Evolutionary conservation across 73 alveolate genomes (phyloP), one percentile per base, ranked within the genome.

Genomic region (Stentor roeselii): DNA sequence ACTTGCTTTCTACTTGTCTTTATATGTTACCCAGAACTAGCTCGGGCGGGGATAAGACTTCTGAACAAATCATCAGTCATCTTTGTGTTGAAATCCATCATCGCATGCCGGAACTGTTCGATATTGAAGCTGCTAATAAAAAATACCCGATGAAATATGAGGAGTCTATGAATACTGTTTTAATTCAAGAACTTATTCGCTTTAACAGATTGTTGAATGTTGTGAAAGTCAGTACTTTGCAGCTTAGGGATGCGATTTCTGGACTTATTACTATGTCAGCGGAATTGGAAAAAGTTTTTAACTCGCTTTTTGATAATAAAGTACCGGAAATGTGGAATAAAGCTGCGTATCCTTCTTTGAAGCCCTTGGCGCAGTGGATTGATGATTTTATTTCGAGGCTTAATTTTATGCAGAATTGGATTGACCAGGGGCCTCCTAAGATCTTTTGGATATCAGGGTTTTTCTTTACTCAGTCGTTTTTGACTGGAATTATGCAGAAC

Each of bases 401-500:
- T 84, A 92, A 96, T 87, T 98, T 98, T 91, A 94, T 98, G 96
- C 93, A 98, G 75, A 91, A 95, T 14, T 98, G 99, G 99, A 86
- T 96, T 74, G 97, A 96, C 82, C 94, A 98, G 60, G 99, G 99
- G 2, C 98, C 99, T 6, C 99, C 99, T 58, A 90, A 97, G 36
- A 95, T 96, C 50, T 98, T 98, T 93, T 98, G 99, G 99, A 89
- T 98, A 77, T 94, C 99, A 75, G 99, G 99, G 39, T 97, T 98
- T 94, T 98, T 91, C 95, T 98, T 98, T 95, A 98, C 99, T 31
- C 98, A 98, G 89, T 92, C 99, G 61, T 98, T 98, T 94, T 86
- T 98, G 78, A 98, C 99, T 2, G 99, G 99, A 11, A 95, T 96
- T 37, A 86, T 98, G 67, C 98, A 98, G 92, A 98, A 98, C 82